Base-by-base conservation (phyloP, 2,329 filamentous ascomycete genomes). In the Calonectria hawksworthii region DNA sequence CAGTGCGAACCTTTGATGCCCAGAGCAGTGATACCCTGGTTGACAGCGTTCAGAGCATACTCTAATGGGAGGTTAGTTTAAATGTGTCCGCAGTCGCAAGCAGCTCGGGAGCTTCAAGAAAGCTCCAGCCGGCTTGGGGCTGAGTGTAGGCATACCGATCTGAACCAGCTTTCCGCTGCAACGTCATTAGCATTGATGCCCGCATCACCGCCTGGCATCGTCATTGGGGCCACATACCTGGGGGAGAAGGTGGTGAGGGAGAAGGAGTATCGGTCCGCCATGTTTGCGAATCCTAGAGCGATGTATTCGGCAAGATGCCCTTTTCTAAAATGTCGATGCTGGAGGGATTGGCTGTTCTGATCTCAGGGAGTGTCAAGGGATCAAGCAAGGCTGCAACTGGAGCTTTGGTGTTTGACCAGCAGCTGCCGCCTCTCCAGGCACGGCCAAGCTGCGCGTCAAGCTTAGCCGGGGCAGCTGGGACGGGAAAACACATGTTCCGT, bases 211-310 rank as follows among this genome's bases (percentile, higher is more conserved):
- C 76, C 54, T 51, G 52, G 47, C 79, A 78, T 80, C 79, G 76
- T 80, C 80, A 82, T 74, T 54, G 74, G 73, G 78, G 75, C 75
- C 84, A 84, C 92, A 87, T 93, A 98, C 97, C 96, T 99, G 86
- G 97, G 97, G 84, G 97, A 99, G 93, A 99, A 99, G 79, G 97
- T 99, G 78, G 97, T 99, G 86, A 99, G 92, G 75, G 97, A 99
- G 93, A 99, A 99, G 71, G 96, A 98, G 88, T 99, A 99, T 90
- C 97, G 92, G 88, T 99, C 97, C 84, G 97, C 96, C 96, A 99
- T 99, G 85, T 79, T 89, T 83, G 82, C 76, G 78, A 67, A 34
- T 75, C 51, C 70, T 76, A 38, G 47, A 68, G 50, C 47, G 52
- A 68, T 63, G 38, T 70, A 52, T 44, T 77, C 18, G 52, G 34